These are phyloP conservation scores for Emericellopsis atlantica DNA, from an alignment of 2,329 filamentous ascomycete genomes.

Conservation along the genomic window DNA sequence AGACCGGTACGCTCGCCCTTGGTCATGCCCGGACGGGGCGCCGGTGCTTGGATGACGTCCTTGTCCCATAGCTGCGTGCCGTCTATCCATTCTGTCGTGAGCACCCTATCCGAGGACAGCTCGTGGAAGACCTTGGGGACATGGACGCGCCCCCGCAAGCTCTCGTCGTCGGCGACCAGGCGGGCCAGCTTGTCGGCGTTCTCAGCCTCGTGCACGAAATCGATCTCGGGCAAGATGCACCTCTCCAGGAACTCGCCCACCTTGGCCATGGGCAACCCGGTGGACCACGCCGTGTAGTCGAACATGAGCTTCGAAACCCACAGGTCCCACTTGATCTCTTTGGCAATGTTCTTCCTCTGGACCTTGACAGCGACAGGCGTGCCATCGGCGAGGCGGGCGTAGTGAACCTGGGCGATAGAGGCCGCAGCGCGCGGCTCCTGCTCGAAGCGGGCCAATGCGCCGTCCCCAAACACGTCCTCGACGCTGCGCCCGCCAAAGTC, in stretches of 20 bases:
- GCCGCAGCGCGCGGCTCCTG: constrained; percentile 58
- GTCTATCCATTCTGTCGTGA: constrained; percentile 97
- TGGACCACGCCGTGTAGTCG: constrained; percentile 78
- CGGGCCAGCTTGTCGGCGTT: constrained; percentile 78
- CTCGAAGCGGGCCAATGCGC: constrained; percentile 59
- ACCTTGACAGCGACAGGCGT: constrained; percentile 91
- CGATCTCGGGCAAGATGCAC: constrained; percentile 82
- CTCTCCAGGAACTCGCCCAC: constrained; percentile 89
- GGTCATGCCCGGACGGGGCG: constrained; percentile 65
- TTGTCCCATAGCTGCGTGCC: constrained; percentile 90
- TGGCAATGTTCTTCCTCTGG: constrained; percentile 86
- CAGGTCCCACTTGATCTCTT: constrained; percentile 87
- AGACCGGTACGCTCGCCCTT: constrained; percentile 67
- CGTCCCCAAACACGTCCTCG: constrained; percentile 87
- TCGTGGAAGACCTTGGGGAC: constrained; percentile 77
- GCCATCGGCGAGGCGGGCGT: constrained; percentile 76
- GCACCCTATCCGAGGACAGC: constrained; percentile 67
- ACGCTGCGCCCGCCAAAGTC: constrained; percentile 70
- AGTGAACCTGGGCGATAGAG: constrained; percentile 93
- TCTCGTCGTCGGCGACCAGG: constrained; percentile 63
- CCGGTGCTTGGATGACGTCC: constrained; percentile 58
- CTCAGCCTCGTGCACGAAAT: constrained; percentile 82
- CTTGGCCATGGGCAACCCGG: constrained; percentile 73
- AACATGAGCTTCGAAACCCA: constrained; percentile 88
- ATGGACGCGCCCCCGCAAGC: constrained; percentile 71